Percentiles rank a stretch among this genome's conserved stretches.
phyloP scores from a whole-genome alignment of 164 flowering plant species.

The Tinospora cordifolia region DNA sequence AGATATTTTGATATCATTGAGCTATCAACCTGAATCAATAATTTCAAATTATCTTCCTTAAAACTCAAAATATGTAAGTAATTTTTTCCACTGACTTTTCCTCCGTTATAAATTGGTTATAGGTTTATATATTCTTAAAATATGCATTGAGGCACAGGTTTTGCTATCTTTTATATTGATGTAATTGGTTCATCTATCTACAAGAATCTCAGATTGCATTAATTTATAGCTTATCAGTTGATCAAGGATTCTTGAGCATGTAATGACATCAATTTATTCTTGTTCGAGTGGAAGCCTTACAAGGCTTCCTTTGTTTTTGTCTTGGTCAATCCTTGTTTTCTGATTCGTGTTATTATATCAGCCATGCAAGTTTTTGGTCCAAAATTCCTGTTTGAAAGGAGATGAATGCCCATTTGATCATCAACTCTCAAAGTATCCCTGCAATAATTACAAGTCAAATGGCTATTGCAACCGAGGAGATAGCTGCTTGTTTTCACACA shows the following conservation, averaged over 20 bases:
- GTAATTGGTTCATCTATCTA: not conserved
- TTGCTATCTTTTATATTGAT: not conserved
- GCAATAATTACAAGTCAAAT: slow-evolving; percentile 37
- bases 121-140: not conserved
- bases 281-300: not conserved
- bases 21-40: too few species aligned
- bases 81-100: too few species aligned
- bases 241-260: not conserved
- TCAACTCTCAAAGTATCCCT: slow-evolving; percentile 77
- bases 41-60: too few species aligned
- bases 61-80: too few species aligned
- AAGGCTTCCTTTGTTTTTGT: not conserved
- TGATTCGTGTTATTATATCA: slow-evolving; percentile 30
- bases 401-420: slow-evolving; percentile 90
- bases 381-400: slow-evolving; percentile 78
- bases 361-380: slow-evolving; percentile 71
- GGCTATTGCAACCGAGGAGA: slow-evolving; percentile 70
- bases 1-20: too few species aligned
- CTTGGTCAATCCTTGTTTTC: not conserved
- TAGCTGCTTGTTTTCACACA: slow-evolving; percentile 71
- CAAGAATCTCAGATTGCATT: not conserved
- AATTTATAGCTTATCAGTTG: not conserved
- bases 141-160: not conserved
- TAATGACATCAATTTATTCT: not conserved
- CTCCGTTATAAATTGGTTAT: too few species aligned